phyloP scores from a whole-genome alignment of 139 green algal species.

The Picochlorum sp. region DNA sequence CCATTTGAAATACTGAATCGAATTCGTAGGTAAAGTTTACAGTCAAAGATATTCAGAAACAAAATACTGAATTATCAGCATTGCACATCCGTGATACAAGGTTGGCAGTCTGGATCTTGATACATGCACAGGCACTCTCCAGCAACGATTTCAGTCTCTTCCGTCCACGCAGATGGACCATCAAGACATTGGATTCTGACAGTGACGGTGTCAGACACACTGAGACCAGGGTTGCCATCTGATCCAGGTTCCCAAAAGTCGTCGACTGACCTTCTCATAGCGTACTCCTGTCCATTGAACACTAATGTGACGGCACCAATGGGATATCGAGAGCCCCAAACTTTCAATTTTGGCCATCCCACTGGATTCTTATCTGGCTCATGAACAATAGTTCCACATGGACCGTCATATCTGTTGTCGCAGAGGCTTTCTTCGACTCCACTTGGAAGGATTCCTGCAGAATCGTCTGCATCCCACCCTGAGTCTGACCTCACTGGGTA shows the following conservation, averaged over 20 bases:
- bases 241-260: background rate
- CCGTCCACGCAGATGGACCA: background rate
- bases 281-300: background rate
- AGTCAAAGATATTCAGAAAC: too few relatives aligned
- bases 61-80: background rate
- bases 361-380: background rate
- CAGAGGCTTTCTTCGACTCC: background rate
- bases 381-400: background rate
- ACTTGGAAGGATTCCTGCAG: background rate
- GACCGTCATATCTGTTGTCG: background rate
- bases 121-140: background rate
- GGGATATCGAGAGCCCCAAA: background rate
- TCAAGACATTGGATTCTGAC: constrained; percentile 1
- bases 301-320: background rate
- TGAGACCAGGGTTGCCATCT: background rate
- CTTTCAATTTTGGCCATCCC: background rate
- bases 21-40: too few relatives aligned
- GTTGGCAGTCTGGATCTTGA: background rate
- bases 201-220: background rate
- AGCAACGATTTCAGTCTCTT: background rate
- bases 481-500: background rate
- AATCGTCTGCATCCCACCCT: background rate
- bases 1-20: background rate
- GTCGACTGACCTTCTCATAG: background rate
- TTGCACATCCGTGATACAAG: background rate